Evolutionary conservation across 2,329 filamentous ascomycete species (phyloP).

Genomic region (Alternaria brassicicola): DNA sequence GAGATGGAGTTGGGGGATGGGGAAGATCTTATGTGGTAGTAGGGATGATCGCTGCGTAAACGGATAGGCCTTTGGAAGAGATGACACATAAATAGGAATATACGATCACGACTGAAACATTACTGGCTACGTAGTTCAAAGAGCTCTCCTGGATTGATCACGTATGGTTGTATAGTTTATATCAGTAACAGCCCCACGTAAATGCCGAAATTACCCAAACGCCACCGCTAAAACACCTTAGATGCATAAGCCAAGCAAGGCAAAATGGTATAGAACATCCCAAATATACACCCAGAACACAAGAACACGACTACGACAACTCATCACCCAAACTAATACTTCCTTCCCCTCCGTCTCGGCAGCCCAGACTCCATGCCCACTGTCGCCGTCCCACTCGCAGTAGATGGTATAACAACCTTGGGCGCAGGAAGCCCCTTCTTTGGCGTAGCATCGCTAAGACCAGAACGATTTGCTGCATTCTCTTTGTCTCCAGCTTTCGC

Average conservation of each 20-base stretch:
- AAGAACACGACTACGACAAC: not conserved
- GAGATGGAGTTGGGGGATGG: not conserved
- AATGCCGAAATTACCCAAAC: not conserved
- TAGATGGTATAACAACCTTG: slow-evolving; percentile 24
- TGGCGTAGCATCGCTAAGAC: slow-evolving; percentile 31
- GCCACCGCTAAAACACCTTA: not conserved
- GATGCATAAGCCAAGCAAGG: not conserved
- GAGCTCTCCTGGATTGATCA: not conserved
- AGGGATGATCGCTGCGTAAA: not conserved
- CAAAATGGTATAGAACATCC: not conserved
- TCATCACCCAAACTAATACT: slow-evolving; percentile 8
- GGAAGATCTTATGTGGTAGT: slow-evolving; percentile 1
- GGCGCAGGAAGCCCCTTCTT: slow-evolving; percentile 40
- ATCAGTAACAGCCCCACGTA: not conserved
- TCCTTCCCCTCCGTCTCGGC: slow-evolving; percentile 38
- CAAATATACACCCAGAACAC: not conserved
- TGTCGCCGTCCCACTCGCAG: not conserved
- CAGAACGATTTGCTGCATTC: slow-evolving; percentile 24
- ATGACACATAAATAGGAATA: not conserved
- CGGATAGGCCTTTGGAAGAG: not conserved
- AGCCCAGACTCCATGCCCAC: slow-evolving; percentile 33
- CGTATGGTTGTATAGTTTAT: not conserved
- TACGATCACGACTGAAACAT: not conserved
- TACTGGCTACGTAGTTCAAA: not conserved
- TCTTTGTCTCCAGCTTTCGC: slow-evolving; percentile 31